Conservation (phyloP, 164 flowering plant species). For the Berberis thunbergii region DNA sequence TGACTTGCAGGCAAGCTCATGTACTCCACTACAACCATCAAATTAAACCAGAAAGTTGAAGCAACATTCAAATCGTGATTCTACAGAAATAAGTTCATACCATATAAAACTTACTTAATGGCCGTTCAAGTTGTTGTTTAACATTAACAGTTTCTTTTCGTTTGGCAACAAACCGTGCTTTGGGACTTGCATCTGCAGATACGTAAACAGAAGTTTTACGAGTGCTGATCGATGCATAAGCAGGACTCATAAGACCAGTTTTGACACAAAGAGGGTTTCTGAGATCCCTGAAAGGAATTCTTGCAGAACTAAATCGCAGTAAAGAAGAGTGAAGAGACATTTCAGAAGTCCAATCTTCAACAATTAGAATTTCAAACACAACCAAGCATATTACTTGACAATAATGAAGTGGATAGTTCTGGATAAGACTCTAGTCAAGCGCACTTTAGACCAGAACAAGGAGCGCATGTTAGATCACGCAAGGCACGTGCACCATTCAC, state of each 20-base stretch:
- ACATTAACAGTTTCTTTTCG: conserved; percentile 54
- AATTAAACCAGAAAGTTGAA: background rate
- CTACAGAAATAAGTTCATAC: background rate
- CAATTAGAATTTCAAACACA: too few species aligned
- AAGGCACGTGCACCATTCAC: too few species aligned
- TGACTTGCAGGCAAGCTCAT: conserved; percentile 97
- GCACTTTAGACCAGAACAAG: too few species aligned
- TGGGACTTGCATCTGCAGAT: conserved; percentile 36
- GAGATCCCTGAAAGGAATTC: background rate
- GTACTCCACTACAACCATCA: conserved; percentile 50
- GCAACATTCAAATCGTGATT: background rate
- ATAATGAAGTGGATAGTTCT: too few species aligned
- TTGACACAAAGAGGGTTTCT: background rate
- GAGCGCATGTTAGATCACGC: too few species aligned
- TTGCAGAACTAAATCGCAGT: background rate
- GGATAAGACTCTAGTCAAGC: too few species aligned
- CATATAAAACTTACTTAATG: conserved; percentile 43
- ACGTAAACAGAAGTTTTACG: conserved; percentile 25
- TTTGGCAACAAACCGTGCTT: conserved; percentile 66
- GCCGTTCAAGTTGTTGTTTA: conserved; percentile 48
- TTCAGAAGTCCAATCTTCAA: background rate
- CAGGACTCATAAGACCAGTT: background rate
- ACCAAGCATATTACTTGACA: too few species aligned
- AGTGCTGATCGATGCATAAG: conserved; percentile 40
- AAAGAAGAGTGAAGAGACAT: background rate